Conservation (phyloP, 176 grass and related monocot genomes). For the Phoenix dactylifera region DNA sequence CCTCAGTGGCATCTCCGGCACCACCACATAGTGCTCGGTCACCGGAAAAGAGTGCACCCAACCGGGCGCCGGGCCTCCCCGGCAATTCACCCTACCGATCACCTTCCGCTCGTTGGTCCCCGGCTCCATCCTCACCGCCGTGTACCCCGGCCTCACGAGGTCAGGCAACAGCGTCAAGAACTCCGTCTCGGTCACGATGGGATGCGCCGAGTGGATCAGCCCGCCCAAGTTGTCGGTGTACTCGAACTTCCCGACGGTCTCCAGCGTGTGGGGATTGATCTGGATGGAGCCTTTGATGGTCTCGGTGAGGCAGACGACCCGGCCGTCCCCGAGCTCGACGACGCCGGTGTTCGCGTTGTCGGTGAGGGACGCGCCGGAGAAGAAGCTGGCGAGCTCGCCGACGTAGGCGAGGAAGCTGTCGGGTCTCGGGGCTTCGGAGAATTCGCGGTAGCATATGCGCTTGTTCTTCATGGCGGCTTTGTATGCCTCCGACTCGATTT, state of each 20-base stretch:
- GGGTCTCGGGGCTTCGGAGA: constrained; percentile 77
- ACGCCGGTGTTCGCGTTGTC: constrained; percentile 99
- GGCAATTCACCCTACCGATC: constrained; percentile 74
- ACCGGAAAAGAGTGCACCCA: constrained; percentile 98
- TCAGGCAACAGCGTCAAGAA: constrained; percentile 86
- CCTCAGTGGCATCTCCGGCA: constrained; percentile 96
- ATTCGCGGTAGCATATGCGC: constrained; percentile 89
- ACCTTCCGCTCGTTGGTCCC: constrained; percentile 72
- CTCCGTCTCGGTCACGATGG: constrained; percentile 67
- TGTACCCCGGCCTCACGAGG: constrained; percentile 62
- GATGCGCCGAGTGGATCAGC: constrained; percentile 86
- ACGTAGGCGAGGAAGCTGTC: constrained; percentile 39
- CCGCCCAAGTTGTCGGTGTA: constrained; percentile 68
- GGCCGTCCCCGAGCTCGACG: constrained; percentile 81
- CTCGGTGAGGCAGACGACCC: constrained; percentile 92
- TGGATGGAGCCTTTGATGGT: constrained; percentile 87
- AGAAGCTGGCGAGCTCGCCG: constrained; percentile 60
- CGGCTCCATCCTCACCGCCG: constrained; percentile 64
- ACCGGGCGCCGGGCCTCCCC: constrained; percentile 74
- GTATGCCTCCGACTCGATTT: constrained; percentile 95
- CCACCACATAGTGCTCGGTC: constrained; percentile 77
- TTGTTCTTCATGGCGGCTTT: constrained; percentile 59
- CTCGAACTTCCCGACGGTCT: constrained; percentile 77
- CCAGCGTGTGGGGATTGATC: constrained; percentile 80
- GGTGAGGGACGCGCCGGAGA: constrained; percentile 84